Evolutionary conservation across 202 grass and related monocot genomes (phyloP).

Genomic region (Eragrostis tef): DNA sequence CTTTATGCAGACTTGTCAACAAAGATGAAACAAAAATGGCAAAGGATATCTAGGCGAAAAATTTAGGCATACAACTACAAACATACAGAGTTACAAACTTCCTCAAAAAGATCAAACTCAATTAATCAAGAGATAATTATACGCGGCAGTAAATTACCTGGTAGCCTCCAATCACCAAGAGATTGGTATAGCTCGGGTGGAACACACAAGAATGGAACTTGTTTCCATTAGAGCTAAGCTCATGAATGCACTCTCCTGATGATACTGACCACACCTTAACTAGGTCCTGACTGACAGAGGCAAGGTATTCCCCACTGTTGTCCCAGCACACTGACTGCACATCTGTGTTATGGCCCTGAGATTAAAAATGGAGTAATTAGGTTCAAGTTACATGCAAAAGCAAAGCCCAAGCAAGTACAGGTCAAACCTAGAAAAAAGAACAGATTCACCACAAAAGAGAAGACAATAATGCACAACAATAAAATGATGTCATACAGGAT

Average conservation of each 20-base stretch:
- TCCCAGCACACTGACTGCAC: conserved; percentile 99
- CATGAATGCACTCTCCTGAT: conserved; percentile 86
- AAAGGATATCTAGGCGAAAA: background rate
- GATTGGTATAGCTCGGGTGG: conserved; percentile 81
- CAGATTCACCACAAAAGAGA: background rate
- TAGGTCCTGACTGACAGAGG: conserved; percentile 93
- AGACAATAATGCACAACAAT: background rate
- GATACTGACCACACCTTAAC: conserved; percentile 96
- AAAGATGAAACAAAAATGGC: conserved; percentile 1
- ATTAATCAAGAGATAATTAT: background rate
- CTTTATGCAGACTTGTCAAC: background rate
- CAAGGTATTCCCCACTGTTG: conserved; percentile 75
- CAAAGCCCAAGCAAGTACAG: conserved; percentile 6
- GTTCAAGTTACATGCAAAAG: conserved; percentile 12
- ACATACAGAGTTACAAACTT: background rate
- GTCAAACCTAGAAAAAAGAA: background rate
- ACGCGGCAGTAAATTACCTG: conserved; percentile 57
- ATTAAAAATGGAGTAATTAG: conserved; percentile 50
- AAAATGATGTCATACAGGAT: background rate
- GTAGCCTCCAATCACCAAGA: conserved; percentile 92
- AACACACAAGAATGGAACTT: conserved; percentile 97
- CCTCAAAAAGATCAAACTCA: background rate
- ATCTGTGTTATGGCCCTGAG: conserved; percentile 71
- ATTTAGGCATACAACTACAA: too few relatives aligned
- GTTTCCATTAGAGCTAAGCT: conserved; percentile 90